Percentiles rank a stretch among this genome's conserved stretches.
These are phyloP conservation scores for Tolypocladium ovalisporum DNA, from an alignment of 2,329 filamentous ascomycete species.

Conservation along the genomic window DNA sequence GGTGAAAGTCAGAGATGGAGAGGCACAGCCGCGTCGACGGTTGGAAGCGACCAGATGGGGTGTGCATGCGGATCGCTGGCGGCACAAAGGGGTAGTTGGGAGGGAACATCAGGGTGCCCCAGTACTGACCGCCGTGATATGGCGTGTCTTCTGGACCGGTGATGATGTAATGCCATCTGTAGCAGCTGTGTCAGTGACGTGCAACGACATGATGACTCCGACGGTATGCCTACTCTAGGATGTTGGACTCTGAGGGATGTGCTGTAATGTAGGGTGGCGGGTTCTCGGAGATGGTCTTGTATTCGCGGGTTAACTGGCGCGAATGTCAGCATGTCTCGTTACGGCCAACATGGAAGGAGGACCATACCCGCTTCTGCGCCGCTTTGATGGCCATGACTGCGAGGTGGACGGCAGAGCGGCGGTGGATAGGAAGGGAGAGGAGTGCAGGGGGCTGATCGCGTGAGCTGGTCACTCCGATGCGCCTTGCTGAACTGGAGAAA, in stretches of 20 bases:
- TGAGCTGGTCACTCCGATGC: conserved; percentile 4
- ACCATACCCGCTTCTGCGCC: conserved; percentile 57
- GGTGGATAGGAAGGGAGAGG: not conserved
- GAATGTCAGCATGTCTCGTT: conserved; percentile 11
- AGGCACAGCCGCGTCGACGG: conserved; percentile 86
- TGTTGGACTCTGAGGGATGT: conserved; percentile 83
- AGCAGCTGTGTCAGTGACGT: conserved; percentile 4
- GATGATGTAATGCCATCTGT: conserved; percentile 87
- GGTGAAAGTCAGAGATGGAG: conserved; percentile 95
- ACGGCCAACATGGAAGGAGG: not conserved
- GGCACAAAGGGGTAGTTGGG: conserved; percentile 95
- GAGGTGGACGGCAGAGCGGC: not conserved
- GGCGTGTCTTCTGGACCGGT: conserved; percentile 90
- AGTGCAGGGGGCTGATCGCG: conserved; percentile 9
- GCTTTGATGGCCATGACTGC: conserved; percentile 57
- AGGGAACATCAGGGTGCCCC: conserved; percentile 93
- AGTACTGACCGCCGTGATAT: conserved; percentile 92
- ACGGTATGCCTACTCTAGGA: conserved; percentile 59
- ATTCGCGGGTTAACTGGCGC: conserved; percentile 47
- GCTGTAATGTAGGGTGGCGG: conserved; percentile 83
- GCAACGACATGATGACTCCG: not conserved
- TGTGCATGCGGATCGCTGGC: conserved; percentile 98
- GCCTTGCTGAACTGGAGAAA: not conserved
- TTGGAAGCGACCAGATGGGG: conserved; percentile 89
- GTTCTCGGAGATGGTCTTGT: conserved; percentile 54